Percentiles rank a stretch among this genome's conserved stretches.
Conservation (phyloP, 129 eudicot species). For the carrot (Daucus carota) region DNA sequence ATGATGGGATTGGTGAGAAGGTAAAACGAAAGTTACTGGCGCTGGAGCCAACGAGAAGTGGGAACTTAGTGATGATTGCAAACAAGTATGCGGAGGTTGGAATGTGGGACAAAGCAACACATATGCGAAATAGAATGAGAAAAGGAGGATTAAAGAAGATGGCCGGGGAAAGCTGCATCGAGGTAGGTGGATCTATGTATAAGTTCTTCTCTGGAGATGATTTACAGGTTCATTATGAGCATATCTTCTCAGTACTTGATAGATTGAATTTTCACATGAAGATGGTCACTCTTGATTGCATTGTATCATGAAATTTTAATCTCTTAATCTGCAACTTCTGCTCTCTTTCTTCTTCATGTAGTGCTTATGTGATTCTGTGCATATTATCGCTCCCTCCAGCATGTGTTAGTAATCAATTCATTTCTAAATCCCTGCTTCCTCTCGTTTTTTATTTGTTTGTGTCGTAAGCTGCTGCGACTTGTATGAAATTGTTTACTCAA, state of each 20-base stretch:
- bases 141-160: constrained; percentile 43
- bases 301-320: not conserved
- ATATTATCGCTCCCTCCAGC: not conserved
- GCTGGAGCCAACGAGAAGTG: constrained; percentile 65
- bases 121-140: constrained; percentile 45
- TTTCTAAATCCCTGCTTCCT: not conserved
- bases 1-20: constrained; percentile 36
- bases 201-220: constrained; percentile 49
- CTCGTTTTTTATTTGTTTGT: not conserved
- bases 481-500: not conserved
- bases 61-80: constrained; percentile 63
- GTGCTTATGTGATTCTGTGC: not conserved
- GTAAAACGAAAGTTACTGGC: constrained; percentile 36
- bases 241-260: constrained; percentile 32
- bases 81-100: constrained; percentile 58
- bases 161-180: constrained; percentile 57
- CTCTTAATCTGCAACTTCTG: not conserved
- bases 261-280: constrained; percentile 42
- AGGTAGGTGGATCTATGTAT: constrained; percentile 39
- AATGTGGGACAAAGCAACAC: constrained; percentile 51
- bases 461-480: not conserved
- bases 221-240: constrained; percentile 30
- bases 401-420: not conserved
- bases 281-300: constrained; percentile 11
- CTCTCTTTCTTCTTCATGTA: not conserved